Evolutionary conservation across 2,329 filamentous ascomycete species (phyloP).

Genomic region (Talaromyces pinophilus): DNA sequence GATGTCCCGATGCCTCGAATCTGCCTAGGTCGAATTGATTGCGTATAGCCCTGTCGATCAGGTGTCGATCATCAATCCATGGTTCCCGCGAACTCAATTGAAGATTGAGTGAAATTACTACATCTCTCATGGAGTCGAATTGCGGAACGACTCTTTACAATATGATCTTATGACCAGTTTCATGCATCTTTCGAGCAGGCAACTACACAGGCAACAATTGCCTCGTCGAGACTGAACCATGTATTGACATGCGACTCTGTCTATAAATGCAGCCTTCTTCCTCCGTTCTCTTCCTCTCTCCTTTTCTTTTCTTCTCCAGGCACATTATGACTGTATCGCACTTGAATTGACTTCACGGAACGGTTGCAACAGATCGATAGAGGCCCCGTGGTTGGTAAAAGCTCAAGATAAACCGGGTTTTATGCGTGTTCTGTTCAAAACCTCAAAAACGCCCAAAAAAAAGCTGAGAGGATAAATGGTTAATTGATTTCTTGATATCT

Average conservation of each 20-base stretch:
- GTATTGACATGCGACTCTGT: neutral
- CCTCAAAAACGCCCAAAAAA: constrained; percentile 21
- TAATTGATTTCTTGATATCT: constrained; percentile 23
- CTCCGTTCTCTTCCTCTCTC: neutral
- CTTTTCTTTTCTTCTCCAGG: constrained; percentile 10
- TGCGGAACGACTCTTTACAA: neutral
- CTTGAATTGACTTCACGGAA: constrained; percentile 15
- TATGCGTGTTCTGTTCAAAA: constrained; percentile 22
- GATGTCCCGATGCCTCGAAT: neutral
- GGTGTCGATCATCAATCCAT: neutral
- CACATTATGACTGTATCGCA: constrained; percentile 15
- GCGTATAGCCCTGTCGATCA: neutral
- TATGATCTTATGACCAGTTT: neutral
- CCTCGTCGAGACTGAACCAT: constrained; percentile 1
- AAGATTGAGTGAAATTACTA: neutral
- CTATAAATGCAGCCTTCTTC: constrained; percentile 7
- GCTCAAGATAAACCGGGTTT: constrained; percentile 23
- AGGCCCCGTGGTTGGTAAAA: constrained; percentile 19
- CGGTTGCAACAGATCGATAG: constrained; percentile 14
- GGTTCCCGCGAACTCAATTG: neutral
- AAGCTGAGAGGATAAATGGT: constrained; percentile 21
- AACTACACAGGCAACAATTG: neutral
- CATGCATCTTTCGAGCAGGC: neutral
- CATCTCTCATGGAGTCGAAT: neutral
- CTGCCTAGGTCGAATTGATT: neutral